Percentiles rank a stretch among this genome's conserved stretches.
phyloP scores from a whole-genome alignment of 148 eudicot genomes.

The Simmondsia chinensis region DNA sequence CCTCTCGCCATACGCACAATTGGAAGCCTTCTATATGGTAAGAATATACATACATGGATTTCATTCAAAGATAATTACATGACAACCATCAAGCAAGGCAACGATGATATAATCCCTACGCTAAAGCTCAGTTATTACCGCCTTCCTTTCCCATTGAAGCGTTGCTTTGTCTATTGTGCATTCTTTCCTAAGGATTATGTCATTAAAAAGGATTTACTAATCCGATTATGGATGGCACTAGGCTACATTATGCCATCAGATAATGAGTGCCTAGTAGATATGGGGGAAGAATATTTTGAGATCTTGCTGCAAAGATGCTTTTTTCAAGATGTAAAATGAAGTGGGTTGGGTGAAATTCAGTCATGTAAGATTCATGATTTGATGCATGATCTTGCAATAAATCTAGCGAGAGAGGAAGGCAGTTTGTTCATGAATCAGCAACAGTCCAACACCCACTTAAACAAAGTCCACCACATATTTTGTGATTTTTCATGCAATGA shows the following conservation, averaged over 20 bases:
- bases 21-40: conserved; percentile 4
- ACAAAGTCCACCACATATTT: background rate
- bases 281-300: background rate
- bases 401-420: background rate
- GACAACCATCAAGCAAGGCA: background rate
- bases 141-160: conserved; percentile 14
- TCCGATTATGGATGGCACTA: conserved; percentile 7
- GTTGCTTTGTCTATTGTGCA: conserved; percentile 22
- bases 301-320: conserved; percentile 6
- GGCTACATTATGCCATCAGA: background rate
- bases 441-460: no score
- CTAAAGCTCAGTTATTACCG: conserved; percentile 22
- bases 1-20: conserved; percentile 15
- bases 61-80: background rate
- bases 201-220: background rate
- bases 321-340: background rate
- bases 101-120: background rate
- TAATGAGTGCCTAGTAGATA: background rate
- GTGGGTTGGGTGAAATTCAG: background rate
- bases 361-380: conserved; percentile 6
- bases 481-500: background rate
- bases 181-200: conserved; percentile 4
- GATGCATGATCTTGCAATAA: conserved; percentile 4
- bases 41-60: background rate
- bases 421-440: background rate